Evolutionary conservation across 805 yeast species (phyloP).

Genomic region (Yarrowia deformans): DNA sequence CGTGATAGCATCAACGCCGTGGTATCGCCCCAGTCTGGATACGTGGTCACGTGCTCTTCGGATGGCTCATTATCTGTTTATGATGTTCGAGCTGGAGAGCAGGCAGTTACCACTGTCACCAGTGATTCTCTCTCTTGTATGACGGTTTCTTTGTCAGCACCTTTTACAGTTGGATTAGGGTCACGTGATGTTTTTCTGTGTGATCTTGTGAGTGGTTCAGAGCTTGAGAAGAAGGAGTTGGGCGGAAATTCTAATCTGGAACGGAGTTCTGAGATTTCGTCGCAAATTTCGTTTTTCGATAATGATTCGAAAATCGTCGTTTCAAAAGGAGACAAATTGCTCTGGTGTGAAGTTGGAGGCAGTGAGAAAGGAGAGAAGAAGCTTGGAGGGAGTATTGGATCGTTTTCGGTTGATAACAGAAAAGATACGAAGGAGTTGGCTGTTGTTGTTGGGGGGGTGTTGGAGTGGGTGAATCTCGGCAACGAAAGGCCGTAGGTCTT

Average conservation of each 20-base stretch:
- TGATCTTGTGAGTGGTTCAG: slow-evolving; percentile 9
- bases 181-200: background rate
- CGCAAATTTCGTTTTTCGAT: background rate
- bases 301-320: slow-evolving; percentile 9
- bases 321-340: background rate
- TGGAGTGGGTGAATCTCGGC: background rate
- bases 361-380: background rate
- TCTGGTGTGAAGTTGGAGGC: slow-evolving; percentile 8
- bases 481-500: too few relatives aligned
- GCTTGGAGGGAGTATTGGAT: background rate
- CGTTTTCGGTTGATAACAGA: slow-evolving; percentile 1
- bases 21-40: slow-evolving; percentile 31
- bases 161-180: background rate
- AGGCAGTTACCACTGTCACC: background rate
- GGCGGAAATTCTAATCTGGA: background rate
- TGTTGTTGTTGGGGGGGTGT: slow-evolving; percentile 2
- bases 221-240: background rate
- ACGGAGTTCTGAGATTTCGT: background rate
- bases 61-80: slow-evolving; percentile 48
- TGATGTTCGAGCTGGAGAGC: slow-evolving; percentile 19
- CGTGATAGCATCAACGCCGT: slow-evolving; percentile 49
- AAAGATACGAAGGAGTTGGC: slow-evolving; percentile 5
- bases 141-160: background rate
- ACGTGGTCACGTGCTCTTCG: slow-evolving; percentile 48
- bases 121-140: background rate